These are phyloP conservation scores for Amniculicola lignicola DNA, from an alignment of 495 filamentous ascomycete genomes.

Conservation along the genomic window DNA sequence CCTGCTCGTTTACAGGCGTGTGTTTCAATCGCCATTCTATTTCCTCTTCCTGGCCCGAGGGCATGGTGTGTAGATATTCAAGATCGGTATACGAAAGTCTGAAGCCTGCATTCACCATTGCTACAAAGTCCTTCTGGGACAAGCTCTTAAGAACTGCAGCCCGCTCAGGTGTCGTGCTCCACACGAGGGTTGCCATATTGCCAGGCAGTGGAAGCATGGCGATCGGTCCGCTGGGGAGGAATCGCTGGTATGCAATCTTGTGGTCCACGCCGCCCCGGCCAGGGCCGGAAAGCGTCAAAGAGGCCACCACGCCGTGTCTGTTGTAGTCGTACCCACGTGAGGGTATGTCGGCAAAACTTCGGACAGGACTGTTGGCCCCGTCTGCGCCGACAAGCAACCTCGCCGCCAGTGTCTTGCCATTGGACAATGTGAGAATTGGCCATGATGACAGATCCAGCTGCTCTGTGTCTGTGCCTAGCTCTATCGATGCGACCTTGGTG, in stretches of 20 bases:
- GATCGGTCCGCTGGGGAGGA: slow-evolving; percentile 86
- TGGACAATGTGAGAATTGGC: slow-evolving; percentile 73
- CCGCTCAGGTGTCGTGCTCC: slow-evolving; percentile 79
- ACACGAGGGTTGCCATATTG: slow-evolving; percentile 79
- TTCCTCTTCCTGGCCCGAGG: slow-evolving; percentile 64
- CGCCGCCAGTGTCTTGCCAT: slow-evolving; percentile 62
- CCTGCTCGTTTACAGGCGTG: slow-evolving; percentile 50
- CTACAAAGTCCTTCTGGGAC: slow-evolving; percentile 65
- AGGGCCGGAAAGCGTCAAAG: slow-evolving; percentile 63
- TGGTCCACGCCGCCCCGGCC: slow-evolving; percentile 50
- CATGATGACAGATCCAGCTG: slow-evolving; percentile 76
- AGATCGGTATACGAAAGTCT: slow-evolving; percentile 75
- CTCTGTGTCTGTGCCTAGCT: slow-evolving; percentile 65
- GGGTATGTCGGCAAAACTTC: slow-evolving; percentile 80
- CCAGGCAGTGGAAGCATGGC: slow-evolving; percentile 89
- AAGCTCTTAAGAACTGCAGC: slow-evolving; percentile 79
- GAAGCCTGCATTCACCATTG: slow-evolving; percentile 93
- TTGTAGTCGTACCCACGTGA: slow-evolving; percentile 91
- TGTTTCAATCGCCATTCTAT: slow-evolving; percentile 76
- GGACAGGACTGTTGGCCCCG: slow-evolving; percentile 89
- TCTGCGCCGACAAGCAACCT: slow-evolving; percentile 90
- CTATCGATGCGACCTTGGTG: slow-evolving; percentile 71
- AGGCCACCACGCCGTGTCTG: slow-evolving; percentile 86
- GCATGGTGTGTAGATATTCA: slow-evolving; percentile 67
- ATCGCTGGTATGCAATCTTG: slow-evolving; percentile 89